Percentiles rank a stretch among this genome's conserved stretches.
Evolutionary conservation across 139 green algal genomes (phyloP).

Genomic region (Picochlorum sp.): DNA sequence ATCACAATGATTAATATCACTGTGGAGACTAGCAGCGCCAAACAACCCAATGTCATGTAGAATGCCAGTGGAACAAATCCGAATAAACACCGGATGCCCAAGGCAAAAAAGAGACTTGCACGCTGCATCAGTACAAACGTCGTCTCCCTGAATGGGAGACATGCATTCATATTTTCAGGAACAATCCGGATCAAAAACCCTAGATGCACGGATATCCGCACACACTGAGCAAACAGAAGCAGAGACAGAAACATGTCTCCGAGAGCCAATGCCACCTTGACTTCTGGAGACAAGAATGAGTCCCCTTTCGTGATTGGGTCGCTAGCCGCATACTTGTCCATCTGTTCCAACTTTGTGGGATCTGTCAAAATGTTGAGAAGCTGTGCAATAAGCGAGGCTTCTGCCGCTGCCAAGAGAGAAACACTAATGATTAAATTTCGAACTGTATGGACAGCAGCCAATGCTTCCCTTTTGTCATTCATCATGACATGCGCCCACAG

Average conservation of each 20-base stretch:
- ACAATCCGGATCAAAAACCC: constrained; percentile 6
- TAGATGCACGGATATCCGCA: constrained; percentile 14
- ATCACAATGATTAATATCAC: constrained; percentile 1
- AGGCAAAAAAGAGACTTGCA: constrained; percentile 10
- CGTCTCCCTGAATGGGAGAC: constrained; percentile 4
- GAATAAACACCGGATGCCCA: constrained; percentile 3
- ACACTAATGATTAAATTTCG: constrained; percentile 12
- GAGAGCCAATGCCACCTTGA: constrained; percentile 9
- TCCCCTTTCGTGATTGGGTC: constrained; percentile 7
- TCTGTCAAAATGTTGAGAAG: constrained; percentile 16
- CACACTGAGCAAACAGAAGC: constrained; percentile 14
- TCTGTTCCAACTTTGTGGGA: neutral
- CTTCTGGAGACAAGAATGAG: neutral
- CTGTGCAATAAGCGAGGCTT: constrained; percentile 5
- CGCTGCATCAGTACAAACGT: constrained; percentile 8
- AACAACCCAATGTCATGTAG: constrained; percentile 7
- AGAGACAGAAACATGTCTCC: constrained; percentile 13
- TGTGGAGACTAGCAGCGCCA: constrained; percentile 1
- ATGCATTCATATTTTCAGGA: neutral
- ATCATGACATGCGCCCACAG: constrained; percentile 14
- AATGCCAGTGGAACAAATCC: constrained; percentile 6
- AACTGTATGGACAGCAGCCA: constrained; percentile 12
- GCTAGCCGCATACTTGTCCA: neutral
- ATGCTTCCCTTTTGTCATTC: constrained; percentile 1
- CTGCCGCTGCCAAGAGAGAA: constrained; percentile 3